Evolutionary conservation across 495 filamentous ascomycete genomes (phyloP).

Genomic region (Massariosphaeria phaeospora): DNA sequence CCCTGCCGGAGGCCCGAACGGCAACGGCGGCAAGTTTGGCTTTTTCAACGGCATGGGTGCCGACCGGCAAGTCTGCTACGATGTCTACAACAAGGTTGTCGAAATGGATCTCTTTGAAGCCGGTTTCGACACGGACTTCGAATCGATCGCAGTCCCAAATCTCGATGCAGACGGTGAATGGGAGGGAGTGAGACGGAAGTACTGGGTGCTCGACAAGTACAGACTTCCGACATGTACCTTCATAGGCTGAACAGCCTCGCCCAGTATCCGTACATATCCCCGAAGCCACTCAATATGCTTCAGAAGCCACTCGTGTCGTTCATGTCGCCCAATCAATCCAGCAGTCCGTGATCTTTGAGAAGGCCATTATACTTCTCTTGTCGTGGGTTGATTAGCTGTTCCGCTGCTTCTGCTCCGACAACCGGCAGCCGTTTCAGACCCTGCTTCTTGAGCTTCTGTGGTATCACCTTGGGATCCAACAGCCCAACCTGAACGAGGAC

Average conservation of each 20-base stretch:
- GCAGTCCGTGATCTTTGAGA: conserved; percentile 17
- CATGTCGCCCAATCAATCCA: conserved; percentile 11
- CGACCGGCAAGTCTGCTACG: conserved; percentile 86
- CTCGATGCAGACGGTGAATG: conserved; percentile 60
- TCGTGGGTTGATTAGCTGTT: conserved; percentile 32
- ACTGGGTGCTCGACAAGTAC: conserved; percentile 81
- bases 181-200: conserved; percentile 79
- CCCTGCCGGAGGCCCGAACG: conserved; percentile 41
- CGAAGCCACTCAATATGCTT: not conserved
- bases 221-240: conserved; percentile 55
- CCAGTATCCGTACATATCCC: no score
- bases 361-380: conserved; percentile 25
- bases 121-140: conserved; percentile 85
- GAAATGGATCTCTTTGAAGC: conserved; percentile 91
- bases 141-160: conserved; percentile 65
- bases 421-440: conserved; percentile 38
- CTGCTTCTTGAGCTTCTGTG: conserved; percentile 32
- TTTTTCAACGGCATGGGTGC: conserved; percentile 97
- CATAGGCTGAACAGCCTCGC: conserved; percentile 28
- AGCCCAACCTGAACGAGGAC: conserved; percentile 39
- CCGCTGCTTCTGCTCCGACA: conserved; percentile 32
- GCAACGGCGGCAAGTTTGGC: conserved; percentile 60
- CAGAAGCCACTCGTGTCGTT: conserved; percentile 13
- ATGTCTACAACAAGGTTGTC: conserved; percentile 88
- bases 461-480: conserved; percentile 39